These are phyloP conservation scores for Solanum chmielewskii DNA, from an alignment of 257 asterid genomes.

Conservation along the genomic window DNA sequence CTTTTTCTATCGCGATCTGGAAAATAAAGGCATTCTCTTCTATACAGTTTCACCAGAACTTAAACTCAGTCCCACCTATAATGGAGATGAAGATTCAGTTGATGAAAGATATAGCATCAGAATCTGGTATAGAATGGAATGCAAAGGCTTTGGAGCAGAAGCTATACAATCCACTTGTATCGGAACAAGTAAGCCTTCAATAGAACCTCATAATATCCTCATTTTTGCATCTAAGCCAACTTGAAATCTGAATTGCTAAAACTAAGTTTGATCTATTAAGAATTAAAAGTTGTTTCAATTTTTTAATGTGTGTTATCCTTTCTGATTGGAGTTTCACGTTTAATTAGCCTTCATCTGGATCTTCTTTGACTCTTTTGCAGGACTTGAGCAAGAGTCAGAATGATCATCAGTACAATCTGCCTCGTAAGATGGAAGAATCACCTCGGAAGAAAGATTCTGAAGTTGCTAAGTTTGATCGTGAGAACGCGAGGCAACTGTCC, in stretches of 20 bases:
- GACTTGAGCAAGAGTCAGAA: slow-evolving; percentile 6
- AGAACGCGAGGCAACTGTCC: neutral
- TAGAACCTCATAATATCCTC: neutral
- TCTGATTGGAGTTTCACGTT: neutral
- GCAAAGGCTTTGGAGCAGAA: slow-evolving; percentile 57
- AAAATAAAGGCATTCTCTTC: neutral
- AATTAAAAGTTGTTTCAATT: neutral
- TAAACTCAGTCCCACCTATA: slow-evolving; percentile 31
- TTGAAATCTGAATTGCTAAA: neutral
- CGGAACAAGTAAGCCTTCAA: slow-evolving; percentile 23
- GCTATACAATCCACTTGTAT: slow-evolving; percentile 25
- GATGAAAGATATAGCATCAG: slow-evolving; percentile 60
- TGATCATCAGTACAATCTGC: neutral
- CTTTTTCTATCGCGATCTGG: neutral
- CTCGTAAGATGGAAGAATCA: neutral
- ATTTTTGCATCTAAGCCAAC: neutral
- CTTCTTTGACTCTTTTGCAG: slow-evolving; percentile 19
- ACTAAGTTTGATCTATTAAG: neutral
- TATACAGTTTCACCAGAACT: slow-evolving; percentile 51
- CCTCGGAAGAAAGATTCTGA: slow-evolving; percentile 6
- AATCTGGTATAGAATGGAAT: slow-evolving; percentile 50
- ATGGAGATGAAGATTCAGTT: slow-evolving; percentile 57
- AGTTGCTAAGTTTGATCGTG: neutral
- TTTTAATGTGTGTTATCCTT: neutral
- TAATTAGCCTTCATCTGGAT: neutral